Percentiles rank a stretch among this genome's conserved stretches.
Evolutionary conservation across 495 filamentous ascomycete species (phyloP).

Genomic region (Wilcoxina mikolae): DNA sequence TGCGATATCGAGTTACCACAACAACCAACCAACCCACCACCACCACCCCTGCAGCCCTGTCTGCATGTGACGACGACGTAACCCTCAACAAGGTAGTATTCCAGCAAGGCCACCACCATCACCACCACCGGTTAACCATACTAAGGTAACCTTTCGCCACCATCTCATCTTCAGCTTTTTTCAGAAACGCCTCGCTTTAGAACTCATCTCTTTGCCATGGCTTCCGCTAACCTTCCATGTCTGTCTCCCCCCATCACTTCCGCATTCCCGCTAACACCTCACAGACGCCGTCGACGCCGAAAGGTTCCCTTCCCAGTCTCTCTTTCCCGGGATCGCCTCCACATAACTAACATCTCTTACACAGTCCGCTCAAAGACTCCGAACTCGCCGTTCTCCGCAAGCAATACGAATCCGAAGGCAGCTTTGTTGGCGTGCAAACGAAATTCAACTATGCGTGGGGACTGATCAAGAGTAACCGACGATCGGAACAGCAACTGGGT

Average conservation of each 20-base stretch:
- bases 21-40: background rate
- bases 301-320: conserved; percentile 42
- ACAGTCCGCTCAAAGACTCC: conserved; percentile 68
- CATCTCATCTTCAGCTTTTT: conserved; percentile 12
- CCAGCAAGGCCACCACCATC: background rate
- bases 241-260: conserved; percentile 30
- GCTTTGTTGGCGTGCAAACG: conserved; percentile 90
- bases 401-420: conserved; percentile 92
- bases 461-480: conserved; percentile 75
- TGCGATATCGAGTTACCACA: background rate
- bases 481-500: conserved; percentile 83
- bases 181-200: conserved; percentile 2
- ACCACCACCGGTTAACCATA: background rate
- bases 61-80: background rate
- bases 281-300: conserved; percentile 94
- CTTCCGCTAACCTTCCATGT: conserved; percentile 49
- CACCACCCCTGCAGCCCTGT: background rate
- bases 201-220: background rate
- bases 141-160: conserved; percentile 6
- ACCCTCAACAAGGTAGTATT: too few species aligned
- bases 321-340: background rate
- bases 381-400: conserved; percentile 81
- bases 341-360: background rate
- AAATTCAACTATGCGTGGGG: conserved; percentile 99
- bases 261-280: conserved; percentile 11